These are phyloP conservation scores for Omphalotus olearius DNA, from an alignment of 1,284 basidiomycete species.

Conservation along the genomic window DNA sequence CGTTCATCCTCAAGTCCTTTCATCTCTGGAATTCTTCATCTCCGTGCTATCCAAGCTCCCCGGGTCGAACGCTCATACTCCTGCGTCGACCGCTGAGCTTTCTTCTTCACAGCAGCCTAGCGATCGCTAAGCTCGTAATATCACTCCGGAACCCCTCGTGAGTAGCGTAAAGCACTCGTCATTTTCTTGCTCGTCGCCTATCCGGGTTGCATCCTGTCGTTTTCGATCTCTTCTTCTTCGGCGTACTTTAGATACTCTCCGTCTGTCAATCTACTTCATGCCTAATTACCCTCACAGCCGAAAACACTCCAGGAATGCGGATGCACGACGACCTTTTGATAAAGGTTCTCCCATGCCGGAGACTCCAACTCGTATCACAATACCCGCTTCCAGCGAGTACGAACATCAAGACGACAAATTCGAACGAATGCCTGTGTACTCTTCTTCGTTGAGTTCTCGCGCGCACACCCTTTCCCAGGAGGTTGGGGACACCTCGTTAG, in stretches of 20 bases:
- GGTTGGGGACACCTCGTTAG: constrained; percentile 12
- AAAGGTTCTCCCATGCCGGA: constrained; percentile 10
- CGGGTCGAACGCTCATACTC: neutral
- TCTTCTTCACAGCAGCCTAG: neutral
- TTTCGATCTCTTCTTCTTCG: neutral
- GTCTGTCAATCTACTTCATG: constrained; percentile 1
- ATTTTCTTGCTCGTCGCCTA: constrained; percentile 9
- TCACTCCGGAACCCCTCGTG: constrained; percentile 8
- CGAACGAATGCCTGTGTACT: constrained; percentile 6
- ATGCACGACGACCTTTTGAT: constrained; percentile 1
- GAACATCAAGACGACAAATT: constrained; percentile 3
- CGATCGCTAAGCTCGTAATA: constrained; percentile 7
- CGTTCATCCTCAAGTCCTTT: neutral
- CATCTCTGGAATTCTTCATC: too few relatives aligned
- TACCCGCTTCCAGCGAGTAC: constrained; percentile 14
- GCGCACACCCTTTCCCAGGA: constrained; percentile 12
- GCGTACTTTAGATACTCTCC: constrained; percentile 5
- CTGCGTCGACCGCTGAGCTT: neutral
- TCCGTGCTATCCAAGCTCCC: too few relatives aligned
- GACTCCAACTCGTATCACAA: constrained; percentile 17
- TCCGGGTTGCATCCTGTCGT: constrained; percentile 10
- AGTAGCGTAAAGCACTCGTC: constrained; percentile 9
- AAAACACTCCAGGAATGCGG: constrained; percentile 4
- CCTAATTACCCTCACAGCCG: constrained; percentile 6
- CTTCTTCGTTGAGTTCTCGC: constrained; percentile 13